Percentiles rank a stretch among this genome's conserved stretches.
Evolutionary conservation across 345 rosid species (phyloP).

Genomic region (Conringia planisiliqua): DNA sequence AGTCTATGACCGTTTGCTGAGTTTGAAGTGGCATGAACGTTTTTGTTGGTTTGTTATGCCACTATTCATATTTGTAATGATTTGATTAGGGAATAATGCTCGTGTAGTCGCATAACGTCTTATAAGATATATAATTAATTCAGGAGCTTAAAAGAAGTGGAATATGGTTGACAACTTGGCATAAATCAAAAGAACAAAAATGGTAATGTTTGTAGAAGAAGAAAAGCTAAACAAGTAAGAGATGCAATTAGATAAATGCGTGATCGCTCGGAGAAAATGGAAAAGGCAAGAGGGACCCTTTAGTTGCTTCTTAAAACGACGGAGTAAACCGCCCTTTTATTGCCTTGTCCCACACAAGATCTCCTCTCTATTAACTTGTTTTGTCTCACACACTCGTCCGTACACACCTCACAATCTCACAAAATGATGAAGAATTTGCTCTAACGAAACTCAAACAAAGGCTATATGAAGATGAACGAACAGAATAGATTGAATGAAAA

Average conservation of each 20-base stretch:
- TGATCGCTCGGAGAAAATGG: background rate
- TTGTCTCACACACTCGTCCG: slow-evolving; percentile 18
- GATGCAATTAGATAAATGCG: slow-evolving; percentile 17
- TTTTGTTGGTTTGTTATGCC: background rate
- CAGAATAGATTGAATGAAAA: background rate
- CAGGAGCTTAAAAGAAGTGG: background rate
- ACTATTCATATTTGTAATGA: background rate
- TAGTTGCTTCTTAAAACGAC: slow-evolving; percentile 26
- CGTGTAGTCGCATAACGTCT: background rate
- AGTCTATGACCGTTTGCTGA: background rate
- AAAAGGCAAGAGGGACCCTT: background rate
- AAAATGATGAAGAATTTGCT: background rate
- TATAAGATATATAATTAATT: background rate
- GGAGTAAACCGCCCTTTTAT: slow-evolving; percentile 6
- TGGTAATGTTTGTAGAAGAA: slow-evolving; percentile 6
- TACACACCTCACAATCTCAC: slow-evolving; percentile 19
- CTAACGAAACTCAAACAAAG: background rate
- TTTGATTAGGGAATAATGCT: background rate
- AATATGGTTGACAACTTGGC: background rate
- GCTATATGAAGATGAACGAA: background rate
- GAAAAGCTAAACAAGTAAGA: slow-evolving; percentile 17
- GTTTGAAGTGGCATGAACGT: background rate
- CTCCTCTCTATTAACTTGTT: background rate
- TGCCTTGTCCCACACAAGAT: slow-evolving; percentile 22
- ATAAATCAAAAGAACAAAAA: slow-evolving; percentile 13